A percentile compares a stretch with the other conserved stretches of the same genome.
These are phyloP conservation scores for Mangifera indica DNA, from an alignment of 345 rosid species.

Conservation along the genomic window DNA sequence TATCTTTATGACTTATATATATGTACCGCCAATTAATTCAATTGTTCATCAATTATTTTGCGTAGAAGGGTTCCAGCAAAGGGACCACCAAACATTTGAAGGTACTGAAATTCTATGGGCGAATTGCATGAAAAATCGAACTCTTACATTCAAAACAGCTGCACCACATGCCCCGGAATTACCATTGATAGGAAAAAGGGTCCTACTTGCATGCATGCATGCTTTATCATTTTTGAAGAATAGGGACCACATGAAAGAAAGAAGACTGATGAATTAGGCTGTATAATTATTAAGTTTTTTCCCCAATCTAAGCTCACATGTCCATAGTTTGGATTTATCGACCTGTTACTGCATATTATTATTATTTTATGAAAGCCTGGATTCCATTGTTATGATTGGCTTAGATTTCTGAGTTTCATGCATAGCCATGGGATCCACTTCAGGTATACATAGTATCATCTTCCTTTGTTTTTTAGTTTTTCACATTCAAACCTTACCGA, in stretches of 20 bases:
- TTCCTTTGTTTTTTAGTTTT: too few relatives aligned
- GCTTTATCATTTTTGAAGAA: neutral
- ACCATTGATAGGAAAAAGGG: neutral
- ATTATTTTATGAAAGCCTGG: neutral
- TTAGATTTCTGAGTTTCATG: neutral
- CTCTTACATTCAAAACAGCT: neutral
- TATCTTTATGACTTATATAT: too few relatives aligned
- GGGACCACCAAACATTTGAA: neutral
- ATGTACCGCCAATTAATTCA: too few relatives aligned
- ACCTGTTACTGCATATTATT: neutral
- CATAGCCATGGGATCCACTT: too few relatives aligned
- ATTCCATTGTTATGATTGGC: neutral
- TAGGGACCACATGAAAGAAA: slow-evolving; percentile 8
- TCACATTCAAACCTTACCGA: too few relatives aligned
- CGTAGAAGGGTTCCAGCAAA: neutral
- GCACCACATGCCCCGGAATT: neutral
- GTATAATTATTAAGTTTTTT: neutral
- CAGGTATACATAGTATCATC: neutral
- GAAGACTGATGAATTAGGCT: neutral
- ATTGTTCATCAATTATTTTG: too few relatives aligned
- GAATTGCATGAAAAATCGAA: neutral
- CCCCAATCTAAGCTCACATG: neutral
- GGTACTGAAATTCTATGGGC: too few relatives aligned
- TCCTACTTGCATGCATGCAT: neutral
- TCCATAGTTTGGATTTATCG: neutral